Evolutionary conservation across 345 rosid genomes (phyloP).

Genomic region (Rhodamnia rubescens): DNA sequence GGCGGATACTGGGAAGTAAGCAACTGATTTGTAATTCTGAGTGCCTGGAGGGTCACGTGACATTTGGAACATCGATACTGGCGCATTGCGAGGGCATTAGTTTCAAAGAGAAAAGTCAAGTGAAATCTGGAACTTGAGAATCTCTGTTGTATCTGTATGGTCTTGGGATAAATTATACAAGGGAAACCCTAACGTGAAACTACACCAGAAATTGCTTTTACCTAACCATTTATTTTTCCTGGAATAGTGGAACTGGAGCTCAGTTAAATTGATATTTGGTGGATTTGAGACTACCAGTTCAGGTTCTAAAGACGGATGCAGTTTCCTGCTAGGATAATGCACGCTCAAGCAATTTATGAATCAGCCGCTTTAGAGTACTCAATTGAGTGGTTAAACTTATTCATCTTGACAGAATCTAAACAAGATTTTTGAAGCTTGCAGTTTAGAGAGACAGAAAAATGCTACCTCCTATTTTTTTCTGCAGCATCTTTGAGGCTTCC

Average conservation of each 20-base stretch:
- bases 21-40: background rate
- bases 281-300: background rate
- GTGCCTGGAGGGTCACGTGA: background rate
- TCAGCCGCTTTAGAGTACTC: background rate
- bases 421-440: background rate
- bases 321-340: background rate
- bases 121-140: background rate
- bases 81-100: background rate
- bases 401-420: background rate
- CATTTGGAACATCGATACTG: background rate
- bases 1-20: background rate
- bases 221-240: background rate
- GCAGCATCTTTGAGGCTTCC: conserved; percentile 40
- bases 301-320: background rate
- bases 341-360: background rate
- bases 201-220: background rate
- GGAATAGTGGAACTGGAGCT: background rate
- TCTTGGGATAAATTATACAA: background rate
- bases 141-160: background rate
- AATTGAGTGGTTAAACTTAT: background rate
- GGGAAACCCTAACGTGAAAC: background rate
- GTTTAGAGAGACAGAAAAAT: background rate
- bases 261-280: background rate
- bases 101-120: background rate
- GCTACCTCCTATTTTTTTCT: conserved; percentile 28